These are phyloP conservation scores for Candida suzukii DNA, from an alignment of 805 yeast species.

Conservation along the genomic window DNA sequence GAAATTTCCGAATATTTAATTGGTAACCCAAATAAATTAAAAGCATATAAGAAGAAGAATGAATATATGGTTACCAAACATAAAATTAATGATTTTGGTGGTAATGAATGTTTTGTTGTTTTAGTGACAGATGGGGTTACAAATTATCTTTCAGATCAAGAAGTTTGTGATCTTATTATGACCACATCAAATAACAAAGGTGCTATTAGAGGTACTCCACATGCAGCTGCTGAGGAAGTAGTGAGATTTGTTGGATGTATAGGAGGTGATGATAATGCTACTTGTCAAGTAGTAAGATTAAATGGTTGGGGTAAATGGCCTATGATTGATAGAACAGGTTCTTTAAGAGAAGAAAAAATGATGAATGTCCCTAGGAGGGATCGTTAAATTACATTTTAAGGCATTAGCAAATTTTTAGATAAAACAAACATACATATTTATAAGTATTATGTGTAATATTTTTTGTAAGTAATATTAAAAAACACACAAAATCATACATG, in stretches of 20 bases:
- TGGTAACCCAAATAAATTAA: conserved; percentile 48
- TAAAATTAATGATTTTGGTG: conserved; percentile 46
- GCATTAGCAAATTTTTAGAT: too few relatives aligned
- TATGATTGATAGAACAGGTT: conserved; percentile 73
- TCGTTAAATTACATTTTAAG: conserved; percentile 1
- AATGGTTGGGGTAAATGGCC: conserved; percentile 97
- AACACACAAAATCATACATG: too few relatives aligned
- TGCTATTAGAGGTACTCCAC: conserved; percentile 71
- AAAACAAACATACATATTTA: too few relatives aligned
- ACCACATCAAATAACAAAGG: conserved; percentile 60
- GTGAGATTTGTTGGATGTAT: conserved; percentile 76
- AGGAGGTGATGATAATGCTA: conserved; percentile 95
- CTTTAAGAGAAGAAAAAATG: conserved; percentile 61
- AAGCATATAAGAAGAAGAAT: conserved; percentile 18
- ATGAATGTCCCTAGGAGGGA: conserved; percentile 17
- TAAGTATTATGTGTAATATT: too few relatives aligned
- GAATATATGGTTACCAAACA: conserved; percentile 10
- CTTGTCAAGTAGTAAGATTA: conserved; percentile 73
- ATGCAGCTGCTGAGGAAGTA: conserved; percentile 77
- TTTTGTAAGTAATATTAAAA: too few relatives aligned
- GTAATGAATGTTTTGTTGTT: conserved; percentile 82
- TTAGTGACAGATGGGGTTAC: conserved; percentile 86
- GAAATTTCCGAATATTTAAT: conserved; percentile 65
- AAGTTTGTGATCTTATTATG: conserved; percentile 78
- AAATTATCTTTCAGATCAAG: conserved; percentile 78